phyloP scores from a whole-genome alignment of 2,329 filamentous ascomycete genomes.

The Fusarium sacchari region DNA sequence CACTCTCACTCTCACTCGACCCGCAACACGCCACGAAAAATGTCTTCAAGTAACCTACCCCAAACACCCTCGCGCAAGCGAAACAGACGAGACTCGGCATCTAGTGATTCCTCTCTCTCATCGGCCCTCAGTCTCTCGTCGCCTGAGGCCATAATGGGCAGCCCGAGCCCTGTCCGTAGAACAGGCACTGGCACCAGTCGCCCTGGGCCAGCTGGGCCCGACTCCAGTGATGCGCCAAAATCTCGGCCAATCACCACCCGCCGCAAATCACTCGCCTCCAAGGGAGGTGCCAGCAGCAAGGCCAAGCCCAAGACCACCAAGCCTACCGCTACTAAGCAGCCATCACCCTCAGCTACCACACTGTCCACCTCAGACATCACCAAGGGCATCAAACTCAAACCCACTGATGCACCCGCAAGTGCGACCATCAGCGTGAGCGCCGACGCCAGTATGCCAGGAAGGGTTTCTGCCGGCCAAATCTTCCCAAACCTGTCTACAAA shows the following conservation, averaged over 20 bases:
- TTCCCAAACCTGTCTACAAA: slow-evolving; percentile 48
- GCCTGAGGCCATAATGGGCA: slow-evolving; percentile 48
- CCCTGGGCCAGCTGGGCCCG: slow-evolving; percentile 34
- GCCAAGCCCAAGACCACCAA: slow-evolving; percentile 48
- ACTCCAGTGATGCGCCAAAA: slow-evolving; percentile 52
- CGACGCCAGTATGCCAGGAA: slow-evolving; percentile 55
- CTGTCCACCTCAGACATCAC: slow-evolving; percentile 29
- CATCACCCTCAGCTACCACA: slow-evolving; percentile 47
- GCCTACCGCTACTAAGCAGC: slow-evolving; percentile 50
- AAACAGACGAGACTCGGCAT: slow-evolving; percentile 50
- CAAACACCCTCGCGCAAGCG: slow-evolving; percentile 52
- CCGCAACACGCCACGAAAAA: slow-evolving; percentile 43
- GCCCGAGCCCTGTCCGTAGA: slow-evolving; percentile 44
- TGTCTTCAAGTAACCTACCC: slow-evolving; percentile 39
- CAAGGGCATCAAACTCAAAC: neutral
- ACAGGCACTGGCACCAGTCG: slow-evolving; percentile 38
- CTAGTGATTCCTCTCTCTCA: slow-evolving; percentile 57
- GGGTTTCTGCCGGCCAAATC: slow-evolving; percentile 48
- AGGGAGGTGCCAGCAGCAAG: slow-evolving; percentile 44
- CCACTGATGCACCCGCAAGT: slow-evolving; percentile 38
- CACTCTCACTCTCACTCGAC: slow-evolving; percentile 34
- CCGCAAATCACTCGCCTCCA: slow-evolving; percentile 53
- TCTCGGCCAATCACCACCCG: slow-evolving; percentile 54
- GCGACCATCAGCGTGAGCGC: slow-evolving; percentile 41
- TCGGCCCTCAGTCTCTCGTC: slow-evolving; percentile 53